Evolutionary conservation across 192 early-diverging fungal species (phyloP).

Genomic region (Phycomyces blakesleeanus): DNA sequence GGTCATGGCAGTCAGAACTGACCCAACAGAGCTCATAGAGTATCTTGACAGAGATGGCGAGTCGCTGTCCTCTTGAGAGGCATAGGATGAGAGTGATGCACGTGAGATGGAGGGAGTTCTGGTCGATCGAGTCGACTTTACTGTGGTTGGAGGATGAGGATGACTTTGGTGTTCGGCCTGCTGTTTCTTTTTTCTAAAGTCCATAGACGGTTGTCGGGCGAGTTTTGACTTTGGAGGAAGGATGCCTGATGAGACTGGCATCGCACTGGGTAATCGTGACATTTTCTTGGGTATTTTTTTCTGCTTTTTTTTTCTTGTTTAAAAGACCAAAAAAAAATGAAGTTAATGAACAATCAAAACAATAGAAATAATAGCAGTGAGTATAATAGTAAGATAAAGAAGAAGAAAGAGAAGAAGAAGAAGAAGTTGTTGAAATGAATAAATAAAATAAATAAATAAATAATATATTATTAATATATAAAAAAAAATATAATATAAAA

Average conservation of each 20-base stretch:
- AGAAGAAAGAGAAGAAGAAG: background rate
- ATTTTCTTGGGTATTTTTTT: background rate
- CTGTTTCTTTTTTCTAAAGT: constrained; percentile 13
- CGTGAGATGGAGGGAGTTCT: constrained; percentile 3
- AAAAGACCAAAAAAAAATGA: no score
- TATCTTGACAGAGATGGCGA: background rate
- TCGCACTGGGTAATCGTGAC: constrained; percentile 7
- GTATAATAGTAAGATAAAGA: background rate
- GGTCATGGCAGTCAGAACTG: background rate
- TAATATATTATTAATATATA: no score
- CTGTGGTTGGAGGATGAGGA: constrained; percentile 1
- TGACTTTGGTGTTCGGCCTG: constrained; percentile 3
- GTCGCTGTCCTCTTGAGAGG: background rate
- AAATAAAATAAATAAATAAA: constrained; percentile 4
- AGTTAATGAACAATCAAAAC: background rate
- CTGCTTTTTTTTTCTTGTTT: no score
- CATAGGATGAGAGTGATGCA: constrained; percentile 6
- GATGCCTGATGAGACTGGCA: background rate
- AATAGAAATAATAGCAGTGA: no score
- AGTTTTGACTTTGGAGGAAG: constrained; percentile 5
- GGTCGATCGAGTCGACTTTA: constrained; percentile 6
- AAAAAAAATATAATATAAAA: background rate
- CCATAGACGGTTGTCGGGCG: constrained; percentile 10
- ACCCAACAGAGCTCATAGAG: background rate
- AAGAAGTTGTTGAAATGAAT: constrained; percentile 1